Percentiles rank a stretch among this genome's conserved stretches.
These are phyloP conservation scores for Yamadazyma sp. DNA, from an alignment of 1,139 yeast genomes.

Conservation along the genomic window DNA sequence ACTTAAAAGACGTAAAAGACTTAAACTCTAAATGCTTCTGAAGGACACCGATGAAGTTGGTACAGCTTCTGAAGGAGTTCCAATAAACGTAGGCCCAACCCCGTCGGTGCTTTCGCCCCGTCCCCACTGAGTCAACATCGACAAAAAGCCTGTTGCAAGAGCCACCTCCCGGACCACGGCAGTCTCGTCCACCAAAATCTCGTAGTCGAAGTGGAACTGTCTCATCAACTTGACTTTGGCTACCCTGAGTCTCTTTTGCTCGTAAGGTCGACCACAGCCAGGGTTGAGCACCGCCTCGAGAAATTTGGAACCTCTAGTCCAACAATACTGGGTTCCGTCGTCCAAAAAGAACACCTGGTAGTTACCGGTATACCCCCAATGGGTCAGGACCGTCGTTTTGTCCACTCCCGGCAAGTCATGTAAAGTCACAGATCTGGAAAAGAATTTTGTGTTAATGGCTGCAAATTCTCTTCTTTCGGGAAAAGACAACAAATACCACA, in stretches of 20 bases:
- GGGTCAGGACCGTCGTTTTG: constrained; percentile 6
- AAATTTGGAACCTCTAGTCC: no score
- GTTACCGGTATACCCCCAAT: no score
- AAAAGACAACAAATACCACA: constrained; percentile 49
- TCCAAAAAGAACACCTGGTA: no score
- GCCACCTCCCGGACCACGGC: no score
- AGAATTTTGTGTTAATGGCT: constrained; percentile 50
- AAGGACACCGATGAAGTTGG: constrained; percentile 35
- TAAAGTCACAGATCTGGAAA: constrained; percentile 48
- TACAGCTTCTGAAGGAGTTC: constrained; percentile 12
- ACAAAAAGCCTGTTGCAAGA: no score
- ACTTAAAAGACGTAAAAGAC: no score
- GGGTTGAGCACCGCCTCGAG: constrained; percentile 4
- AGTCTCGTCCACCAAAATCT: constrained; percentile 47
- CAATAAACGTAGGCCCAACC: no score
- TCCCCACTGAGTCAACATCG: no score
- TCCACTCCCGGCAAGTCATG: constrained; percentile 46
- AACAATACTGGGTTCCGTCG: no score
- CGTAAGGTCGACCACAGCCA: constrained; percentile 20
- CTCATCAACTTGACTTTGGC: constrained; percentile 58
- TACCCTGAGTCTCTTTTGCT: constrained; percentile 52
- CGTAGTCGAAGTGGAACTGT: constrained; percentile 59
- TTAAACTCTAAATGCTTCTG: constrained; percentile 24
- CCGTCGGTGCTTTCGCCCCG: no score
- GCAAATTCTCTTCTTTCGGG: constrained; percentile 52